Evolutionary conservation across 192 early-diverging fungal species (phyloP).

Genomic region (Endogone sp.): DNA sequence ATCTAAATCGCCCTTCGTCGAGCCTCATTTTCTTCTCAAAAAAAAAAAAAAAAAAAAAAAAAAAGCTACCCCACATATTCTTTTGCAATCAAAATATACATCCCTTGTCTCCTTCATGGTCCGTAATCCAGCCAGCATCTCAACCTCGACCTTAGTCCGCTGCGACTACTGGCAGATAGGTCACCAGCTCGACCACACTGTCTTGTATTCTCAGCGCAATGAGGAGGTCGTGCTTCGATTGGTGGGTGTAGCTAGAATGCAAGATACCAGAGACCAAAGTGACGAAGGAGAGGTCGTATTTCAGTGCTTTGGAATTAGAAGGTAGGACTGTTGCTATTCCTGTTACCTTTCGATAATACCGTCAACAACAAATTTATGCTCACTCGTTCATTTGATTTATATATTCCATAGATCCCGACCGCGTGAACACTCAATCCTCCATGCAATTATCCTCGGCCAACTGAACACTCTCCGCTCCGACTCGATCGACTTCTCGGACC

Average conservation of each 20-base stretch:
- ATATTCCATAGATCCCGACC: background rate
- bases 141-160: background rate
- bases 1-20: too few species aligned
- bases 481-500: background rate
- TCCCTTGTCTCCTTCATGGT: background rate
- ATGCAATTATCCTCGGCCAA: background rate
- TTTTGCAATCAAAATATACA: background rate
- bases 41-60: too few species aligned
- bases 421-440: background rate
- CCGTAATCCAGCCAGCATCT: background rate
- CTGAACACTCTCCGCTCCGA: background rate
- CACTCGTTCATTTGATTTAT: background rate
- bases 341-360: background rate
- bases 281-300: background rate
- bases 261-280: too few species aligned
- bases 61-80: background rate
- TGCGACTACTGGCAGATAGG: background rate
- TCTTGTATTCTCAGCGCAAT: background rate
- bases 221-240: background rate
- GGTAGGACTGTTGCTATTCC: background rate
- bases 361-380: background rate
- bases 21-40: too few species aligned
- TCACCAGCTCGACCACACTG: background rate
- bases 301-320: background rate
- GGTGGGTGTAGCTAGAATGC: background rate